Conservation (phyloP, 2,329 filamentous ascomycete genomes). For the Exserohilum rostratum region DNA sequence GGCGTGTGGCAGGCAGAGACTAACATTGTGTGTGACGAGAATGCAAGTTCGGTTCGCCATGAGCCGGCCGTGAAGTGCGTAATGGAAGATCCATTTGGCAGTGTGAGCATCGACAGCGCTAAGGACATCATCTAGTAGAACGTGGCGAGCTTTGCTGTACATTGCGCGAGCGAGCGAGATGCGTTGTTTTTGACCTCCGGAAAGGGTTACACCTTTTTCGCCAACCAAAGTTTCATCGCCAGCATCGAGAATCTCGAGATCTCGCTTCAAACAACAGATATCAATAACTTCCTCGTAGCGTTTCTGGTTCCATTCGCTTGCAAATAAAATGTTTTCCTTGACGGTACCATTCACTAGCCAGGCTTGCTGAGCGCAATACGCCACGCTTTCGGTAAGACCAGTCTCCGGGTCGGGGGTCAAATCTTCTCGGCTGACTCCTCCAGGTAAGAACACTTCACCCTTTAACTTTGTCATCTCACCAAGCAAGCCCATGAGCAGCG, state of each 20-base stretch:
- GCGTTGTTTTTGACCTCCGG: conserved; percentile 95
- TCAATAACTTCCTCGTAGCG: conserved; percentile 88
- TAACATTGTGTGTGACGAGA: conserved; percentile 91
- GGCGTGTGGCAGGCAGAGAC: conserved; percentile 81
- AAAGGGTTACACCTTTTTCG: conserved; percentile 96
- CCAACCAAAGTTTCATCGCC: conserved; percentile 94
- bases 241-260: conserved; percentile 88
- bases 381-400: conserved; percentile 86
- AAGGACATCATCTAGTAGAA: conserved; percentile 92
- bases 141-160: conserved; percentile 91
- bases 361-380: conserved; percentile 94
- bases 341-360: conserved; percentile 97
- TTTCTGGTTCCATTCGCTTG: conserved; percentile 77
- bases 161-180: conserved; percentile 95
- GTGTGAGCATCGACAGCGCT: conserved; percentile 98
- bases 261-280: conserved; percentile 88
- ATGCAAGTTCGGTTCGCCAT: conserved; percentile 92
- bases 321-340: conserved; percentile 94
- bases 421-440: conserved; percentile 84
- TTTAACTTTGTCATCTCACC: conserved; percentile 91
- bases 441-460: conserved; percentile 83
- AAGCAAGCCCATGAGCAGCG: conserved; percentile 90
- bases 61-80: conserved; percentile 85
- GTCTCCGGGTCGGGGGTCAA: conserved; percentile 81
- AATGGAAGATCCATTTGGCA: conserved; percentile 95